These are phyloP conservation scores for Hypomyces perniciosus DNA, from an alignment of 2,329 filamentous ascomycete genomes.

Conservation along the genomic window DNA sequence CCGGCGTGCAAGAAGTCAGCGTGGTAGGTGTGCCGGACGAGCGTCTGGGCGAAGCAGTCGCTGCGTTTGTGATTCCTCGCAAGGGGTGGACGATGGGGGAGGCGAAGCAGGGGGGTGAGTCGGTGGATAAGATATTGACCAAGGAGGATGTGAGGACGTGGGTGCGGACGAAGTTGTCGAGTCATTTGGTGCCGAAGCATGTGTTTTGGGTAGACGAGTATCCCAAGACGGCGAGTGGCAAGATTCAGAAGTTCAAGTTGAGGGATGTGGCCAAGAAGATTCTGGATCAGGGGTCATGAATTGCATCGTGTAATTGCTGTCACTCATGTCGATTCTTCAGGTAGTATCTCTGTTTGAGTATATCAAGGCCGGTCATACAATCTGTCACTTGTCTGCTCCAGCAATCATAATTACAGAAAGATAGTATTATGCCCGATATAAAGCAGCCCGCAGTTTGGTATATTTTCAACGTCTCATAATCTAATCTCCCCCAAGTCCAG, in stretches of 20 bases:
- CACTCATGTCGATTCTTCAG: no score
- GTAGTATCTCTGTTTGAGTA: neutral
- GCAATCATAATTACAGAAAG: no score
- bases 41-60: conserved; percentile 79
- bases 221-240: conserved; percentile 92
- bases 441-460: no score
- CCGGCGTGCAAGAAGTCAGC: conserved; percentile 65
- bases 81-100: conserved; percentile 23
- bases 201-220: conserved; percentile 84
- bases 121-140: conserved; percentile 33
- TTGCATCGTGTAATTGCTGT: no score
- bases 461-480: no score
- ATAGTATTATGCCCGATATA: no score
- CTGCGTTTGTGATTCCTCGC: conserved; percentile 67
- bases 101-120: conserved; percentile 20
- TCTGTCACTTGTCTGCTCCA: no score
- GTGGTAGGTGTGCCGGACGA: conserved; percentile 81
- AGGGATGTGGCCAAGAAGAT: conserved; percentile 53
- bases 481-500: no score
- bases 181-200: conserved; percentile 78
- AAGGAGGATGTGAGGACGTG: conserved; percentile 60
- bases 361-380: neutral
- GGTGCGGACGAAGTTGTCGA: conserved; percentile 63
- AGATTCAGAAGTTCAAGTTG: conserved; percentile 92
- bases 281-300: conserved; percentile 15